A percentile compares a stretch with the other conserved stretches of the same genome.
Conservation (phyloP, 306 rosid species). For the Ochetophila trinervis region DNA sequence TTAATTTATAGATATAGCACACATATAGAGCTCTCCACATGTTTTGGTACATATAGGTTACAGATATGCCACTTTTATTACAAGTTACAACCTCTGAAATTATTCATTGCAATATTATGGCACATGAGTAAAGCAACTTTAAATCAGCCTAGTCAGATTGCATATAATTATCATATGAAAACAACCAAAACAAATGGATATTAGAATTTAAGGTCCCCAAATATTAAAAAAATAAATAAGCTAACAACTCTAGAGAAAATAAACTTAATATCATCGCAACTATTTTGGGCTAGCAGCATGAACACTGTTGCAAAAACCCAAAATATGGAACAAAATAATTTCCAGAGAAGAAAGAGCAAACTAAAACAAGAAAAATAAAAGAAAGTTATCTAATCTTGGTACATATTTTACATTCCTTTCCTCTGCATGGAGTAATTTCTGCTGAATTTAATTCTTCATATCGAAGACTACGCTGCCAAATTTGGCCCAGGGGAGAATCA, state of each 20-base stretch:
- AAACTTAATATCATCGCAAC: not conserved
- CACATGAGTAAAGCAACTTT: not conserved
- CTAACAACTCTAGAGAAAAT: not conserved
- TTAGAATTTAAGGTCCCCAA: not conserved
- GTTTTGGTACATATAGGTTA: not conserved
- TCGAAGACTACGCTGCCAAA: not conserved
- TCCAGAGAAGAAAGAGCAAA: not conserved
- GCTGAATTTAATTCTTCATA: not conserved
- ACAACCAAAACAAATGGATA: not conserved
- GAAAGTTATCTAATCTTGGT: not conserved
- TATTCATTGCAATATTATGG: not conserved
- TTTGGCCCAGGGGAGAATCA: conserved; percentile 3
- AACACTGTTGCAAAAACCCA: not conserved
- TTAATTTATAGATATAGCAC: not conserved
- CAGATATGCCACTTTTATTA: not conserved
- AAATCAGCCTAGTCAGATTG: not conserved
- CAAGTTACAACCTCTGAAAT: not conserved
- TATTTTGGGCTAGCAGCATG: conserved; percentile 1
- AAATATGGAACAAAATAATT: not conserved
- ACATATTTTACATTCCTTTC: not conserved
- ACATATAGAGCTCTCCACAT: not conserved
- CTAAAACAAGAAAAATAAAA: not conserved
- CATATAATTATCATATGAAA: not conserved
- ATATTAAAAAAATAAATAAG: not conserved
- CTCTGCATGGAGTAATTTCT: not conserved